A percentile compares a stretch with the other conserved stretches of the same genome.
Evolutionary conservation across 2,329 filamentous ascomycete genomes (phyloP).

Genomic region (Teratosphaeria zuluensis): DNA sequence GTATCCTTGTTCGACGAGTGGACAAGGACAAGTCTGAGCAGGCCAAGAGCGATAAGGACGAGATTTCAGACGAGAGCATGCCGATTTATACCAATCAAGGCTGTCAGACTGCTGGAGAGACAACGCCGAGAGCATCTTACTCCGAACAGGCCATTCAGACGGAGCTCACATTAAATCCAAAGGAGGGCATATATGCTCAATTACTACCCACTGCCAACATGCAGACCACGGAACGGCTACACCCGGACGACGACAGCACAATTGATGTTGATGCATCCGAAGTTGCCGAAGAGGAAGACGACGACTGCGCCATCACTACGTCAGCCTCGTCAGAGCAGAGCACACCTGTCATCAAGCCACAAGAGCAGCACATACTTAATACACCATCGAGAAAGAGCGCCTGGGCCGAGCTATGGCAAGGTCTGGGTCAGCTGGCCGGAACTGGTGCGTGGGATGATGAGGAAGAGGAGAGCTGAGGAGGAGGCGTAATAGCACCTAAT

Average conservation of each 20-base stretch:
- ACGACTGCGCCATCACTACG: constrained; percentile 20
- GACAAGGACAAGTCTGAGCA: constrained; percentile 6
- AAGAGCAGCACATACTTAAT: constrained; percentile 2
- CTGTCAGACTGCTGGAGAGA: not conserved
- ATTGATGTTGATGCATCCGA: constrained; percentile 1
- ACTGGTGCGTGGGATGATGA: constrained; percentile 20
- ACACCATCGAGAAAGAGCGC: constrained; percentile 16
- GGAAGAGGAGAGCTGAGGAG: constrained; percentile 3
- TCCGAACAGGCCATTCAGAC: constrained; percentile 6
- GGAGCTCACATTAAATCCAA: not conserved
- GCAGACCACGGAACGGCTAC: not conserved
- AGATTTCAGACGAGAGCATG: constrained; percentile 1
- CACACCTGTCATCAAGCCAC: constrained; percentile 1
- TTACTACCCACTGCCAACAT: not conserved
- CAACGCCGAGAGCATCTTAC: not conserved
- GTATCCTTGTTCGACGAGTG: constrained; percentile 18
- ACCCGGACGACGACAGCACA: constrained; percentile 3
- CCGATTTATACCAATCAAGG: not conserved
- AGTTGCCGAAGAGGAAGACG: constrained; percentile 5
- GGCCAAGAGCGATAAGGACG: not conserved
- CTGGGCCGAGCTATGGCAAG: constrained; percentile 26
- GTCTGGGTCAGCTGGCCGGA: constrained; percentile 23
- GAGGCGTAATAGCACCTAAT: not conserved
- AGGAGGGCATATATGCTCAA: not conserved
- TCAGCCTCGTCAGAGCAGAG: constrained; percentile 7